A percentile compares a stretch with the other conserved stretches of the same genome.
phyloP scores from a whole-genome alignment of 371 early-diverging fungal species.

The Funneliformis caledonium region DNA sequence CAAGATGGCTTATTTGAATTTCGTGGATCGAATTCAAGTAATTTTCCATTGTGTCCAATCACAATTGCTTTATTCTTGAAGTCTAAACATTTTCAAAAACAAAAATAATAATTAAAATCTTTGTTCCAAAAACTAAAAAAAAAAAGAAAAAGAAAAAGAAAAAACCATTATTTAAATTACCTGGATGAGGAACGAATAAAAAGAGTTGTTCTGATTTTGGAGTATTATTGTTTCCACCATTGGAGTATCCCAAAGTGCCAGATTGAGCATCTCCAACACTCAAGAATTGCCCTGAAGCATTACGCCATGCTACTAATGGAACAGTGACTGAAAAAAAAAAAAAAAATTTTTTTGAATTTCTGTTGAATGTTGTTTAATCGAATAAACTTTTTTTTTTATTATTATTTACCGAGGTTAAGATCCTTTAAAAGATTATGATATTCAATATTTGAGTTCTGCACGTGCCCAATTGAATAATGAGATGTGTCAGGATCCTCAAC shows the following conservation, averaged over 20 bases:
- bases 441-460: neutral
- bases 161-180: too few species aligned
- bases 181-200: conserved; percentile 32
- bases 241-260: neutral
- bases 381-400: neutral
- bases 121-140: neutral
- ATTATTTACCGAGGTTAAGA: conserved; percentile 4
- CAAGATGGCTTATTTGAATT: neutral
- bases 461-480: conserved; percentile 11
- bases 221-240: neutral
- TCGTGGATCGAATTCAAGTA: neutral
- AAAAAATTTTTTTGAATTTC: neutral
- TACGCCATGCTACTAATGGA: conserved; percentile 19
- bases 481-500: neutral
- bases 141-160: neutral
- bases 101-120: neutral
- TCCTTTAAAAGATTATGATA: neutral
- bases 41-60: conserved; percentile 18
- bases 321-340: neutral
- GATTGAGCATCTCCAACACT: too few species aligned
- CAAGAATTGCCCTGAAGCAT: neutral
- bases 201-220: conserved; percentile 8
- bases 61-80: neutral
- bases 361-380: too few species aligned
- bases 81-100: neutral